Evolutionary conservation across 768 basidiomycete species (phyloP).

Genomic region (Sporobolomyces phaffii): DNA sequence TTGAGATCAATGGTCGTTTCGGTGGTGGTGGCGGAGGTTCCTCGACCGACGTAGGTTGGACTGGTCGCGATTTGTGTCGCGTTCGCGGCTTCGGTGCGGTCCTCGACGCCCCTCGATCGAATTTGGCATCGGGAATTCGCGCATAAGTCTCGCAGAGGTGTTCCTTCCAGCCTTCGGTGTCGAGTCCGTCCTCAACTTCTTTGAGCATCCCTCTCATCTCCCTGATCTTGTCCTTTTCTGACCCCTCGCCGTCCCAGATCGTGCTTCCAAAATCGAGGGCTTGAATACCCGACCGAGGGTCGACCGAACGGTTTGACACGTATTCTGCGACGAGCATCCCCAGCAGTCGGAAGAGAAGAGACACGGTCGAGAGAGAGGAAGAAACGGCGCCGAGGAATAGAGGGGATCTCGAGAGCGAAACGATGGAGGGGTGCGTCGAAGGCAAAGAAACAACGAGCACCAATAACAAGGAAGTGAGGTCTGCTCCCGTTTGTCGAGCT

Average conservation of each 20-base stretch:
- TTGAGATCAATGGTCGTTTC: slow-evolving; percentile 50
- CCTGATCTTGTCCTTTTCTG: slow-evolving; percentile 62
- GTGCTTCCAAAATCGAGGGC: slow-evolving; percentile 64
- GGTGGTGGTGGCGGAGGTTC: neutral
- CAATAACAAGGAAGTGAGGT: slow-evolving; percentile 66
- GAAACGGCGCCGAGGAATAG: slow-evolving; percentile 65
- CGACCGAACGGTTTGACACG: slow-evolving; percentile 44
- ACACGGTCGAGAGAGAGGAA: slow-evolving; percentile 70
- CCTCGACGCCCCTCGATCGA: neutral
- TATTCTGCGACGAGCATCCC: slow-evolving; percentile 91
- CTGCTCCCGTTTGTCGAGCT: slow-evolving; percentile 48
- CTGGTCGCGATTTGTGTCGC: neutral
- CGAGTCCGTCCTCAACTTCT: slow-evolving; percentile 26
- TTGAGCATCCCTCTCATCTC: slow-evolving; percentile 52
- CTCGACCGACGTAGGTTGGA: slow-evolving; percentile 13
- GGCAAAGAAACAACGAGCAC: slow-evolving; percentile 61
- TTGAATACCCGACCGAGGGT: slow-evolving; percentile 53
- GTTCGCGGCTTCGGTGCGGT: neutral
- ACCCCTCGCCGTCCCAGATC: slow-evolving; percentile 69
- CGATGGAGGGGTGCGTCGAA: slow-evolving; percentile 50
- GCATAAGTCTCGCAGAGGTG: neutral
- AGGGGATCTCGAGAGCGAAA: slow-evolving; percentile 43
- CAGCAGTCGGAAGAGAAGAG: slow-evolving; percentile 67
- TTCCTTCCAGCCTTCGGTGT: slow-evolving; percentile 32
- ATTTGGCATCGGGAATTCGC: neutral